Base-by-base conservation (phyloP, 768 basidiomycete species). In the Hypsizygus marmoreus region DNA sequence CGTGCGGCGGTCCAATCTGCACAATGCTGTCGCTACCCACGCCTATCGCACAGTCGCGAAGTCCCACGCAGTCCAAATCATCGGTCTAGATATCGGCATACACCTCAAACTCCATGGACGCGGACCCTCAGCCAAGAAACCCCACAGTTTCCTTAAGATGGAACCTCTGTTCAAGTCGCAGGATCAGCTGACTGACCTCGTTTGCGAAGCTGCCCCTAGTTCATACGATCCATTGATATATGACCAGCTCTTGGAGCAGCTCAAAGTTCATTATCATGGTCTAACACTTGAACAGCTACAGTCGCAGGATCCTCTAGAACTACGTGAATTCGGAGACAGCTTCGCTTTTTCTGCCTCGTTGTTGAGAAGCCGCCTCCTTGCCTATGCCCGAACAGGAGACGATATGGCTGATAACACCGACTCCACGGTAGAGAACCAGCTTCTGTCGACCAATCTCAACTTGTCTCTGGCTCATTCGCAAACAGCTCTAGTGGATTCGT, bases 381-480 rank as follows among this genome's bases (percentile, higher is more conserved):
- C 77, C 0, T 83, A 76, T 57, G 62, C 64, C 6, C 42, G 56
- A 25, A 64, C 62, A 6, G 64, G 70, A 10, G 71, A 77, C 26
- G 56, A 57, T 4, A 73, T 75, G 54, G 62, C 68, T 0, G 71
- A 74, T 4, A 68, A 65, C 9, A 65, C 71, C 1, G 75, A 81
- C 9, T 67, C 67, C 4, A 68, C 81, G 10, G 77, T 81, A 11
- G 79, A 88, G 53, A 80, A 75, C 38, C 74, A 77, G 25, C 67
- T 92, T 3, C 71, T 80, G 37, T 81, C 84, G 1, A 81, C 95
- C 62, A 97, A 97, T 63, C 76, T 93, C 53, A 94, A 95, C 60
- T 76, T 94, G 37, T 94, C 92, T 1, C 70, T 97, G 29, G 73
- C 88, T 16, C 87, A 95, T 55, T 76, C 88, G 0, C 89, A 95